Conservation (phyloP, 2,329 filamentous ascomycete species). For the Blastomyces silverae region DNA sequence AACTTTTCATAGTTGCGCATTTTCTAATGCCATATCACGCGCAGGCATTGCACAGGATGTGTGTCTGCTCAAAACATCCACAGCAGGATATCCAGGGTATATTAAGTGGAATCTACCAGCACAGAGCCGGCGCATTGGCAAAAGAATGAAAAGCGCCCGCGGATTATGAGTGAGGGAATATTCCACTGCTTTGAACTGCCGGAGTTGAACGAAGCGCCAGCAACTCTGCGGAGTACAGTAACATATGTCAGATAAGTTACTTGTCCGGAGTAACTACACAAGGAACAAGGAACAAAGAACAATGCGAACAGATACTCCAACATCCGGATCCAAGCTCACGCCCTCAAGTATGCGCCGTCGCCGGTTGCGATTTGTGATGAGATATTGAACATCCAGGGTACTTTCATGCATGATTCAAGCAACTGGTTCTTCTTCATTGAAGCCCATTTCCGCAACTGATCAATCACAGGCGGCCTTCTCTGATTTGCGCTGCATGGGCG, state of each 20-base stretch:
- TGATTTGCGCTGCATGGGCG: constrained; percentile 9
- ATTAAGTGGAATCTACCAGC: background rate
- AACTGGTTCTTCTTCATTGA: background rate
- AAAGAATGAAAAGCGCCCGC: background rate
- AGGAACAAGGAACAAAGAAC: background rate
- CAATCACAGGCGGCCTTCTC: constrained; percentile 6
- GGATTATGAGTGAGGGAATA: background rate
- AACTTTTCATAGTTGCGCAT: background rate
- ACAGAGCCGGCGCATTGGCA: background rate
- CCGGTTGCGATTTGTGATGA: constrained; percentile 4
- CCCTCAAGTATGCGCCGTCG: background rate
- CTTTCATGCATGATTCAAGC: background rate
- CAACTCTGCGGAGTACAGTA: too few species aligned
- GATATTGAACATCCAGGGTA: constrained; percentile 3
- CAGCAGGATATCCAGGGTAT: background rate
- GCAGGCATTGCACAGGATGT: background rate
- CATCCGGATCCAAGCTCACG: background rate
- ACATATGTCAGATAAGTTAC: background rate
- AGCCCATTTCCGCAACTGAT: constrained; percentile 8
- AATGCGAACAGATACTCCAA: background rate
- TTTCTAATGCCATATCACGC: background rate
- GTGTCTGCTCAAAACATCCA: background rate
- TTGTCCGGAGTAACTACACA: too few species aligned
- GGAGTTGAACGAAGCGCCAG: background rate
- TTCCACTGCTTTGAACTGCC: background rate